Percentiles rank a stretch among this genome's conserved stretches.
Conservation (phyloP, 352 stramenopile species). For the Phytophthora podocarpi region DNA sequence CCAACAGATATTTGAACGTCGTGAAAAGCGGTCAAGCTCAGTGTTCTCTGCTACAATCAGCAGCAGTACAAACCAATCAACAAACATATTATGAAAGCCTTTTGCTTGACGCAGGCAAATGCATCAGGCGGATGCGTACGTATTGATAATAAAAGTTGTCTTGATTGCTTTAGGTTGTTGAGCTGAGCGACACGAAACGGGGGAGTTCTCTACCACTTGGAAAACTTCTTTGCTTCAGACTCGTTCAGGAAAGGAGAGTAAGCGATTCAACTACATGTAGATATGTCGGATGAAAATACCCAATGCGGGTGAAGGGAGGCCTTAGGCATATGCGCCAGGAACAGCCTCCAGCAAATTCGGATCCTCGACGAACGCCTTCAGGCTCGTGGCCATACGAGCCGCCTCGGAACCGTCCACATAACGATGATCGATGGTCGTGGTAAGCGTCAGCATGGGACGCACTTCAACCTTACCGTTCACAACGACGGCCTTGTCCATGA, state of each 20-base stretch:
- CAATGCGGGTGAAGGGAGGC: background rate
- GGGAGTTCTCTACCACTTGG: slow-evolving; percentile 22
- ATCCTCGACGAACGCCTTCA: slow-evolving; percentile 62
- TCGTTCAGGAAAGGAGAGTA: no score
- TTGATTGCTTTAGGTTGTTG: background rate
- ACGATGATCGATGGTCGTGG: slow-evolving; percentile 74
- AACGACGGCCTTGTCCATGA: slow-evolving; percentile 68
- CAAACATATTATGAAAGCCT: background rate
- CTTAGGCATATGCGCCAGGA: slow-evolving; percentile 21
- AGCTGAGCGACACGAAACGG: background rate
- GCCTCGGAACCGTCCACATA: slow-evolving; percentile 70
- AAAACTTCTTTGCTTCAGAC: no score
- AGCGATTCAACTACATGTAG: background rate
- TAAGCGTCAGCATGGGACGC: slow-evolving; percentile 67
- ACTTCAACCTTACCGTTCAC: slow-evolving; percentile 63
- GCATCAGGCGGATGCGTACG: no score
- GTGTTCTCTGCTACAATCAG: slow-evolving; percentile 15
- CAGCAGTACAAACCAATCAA: slow-evolving; percentile 10
- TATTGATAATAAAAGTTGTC: slow-evolving; percentile 4
- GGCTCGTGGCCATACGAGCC: slow-evolving; percentile 56
- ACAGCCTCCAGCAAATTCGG: slow-evolving; percentile 54
- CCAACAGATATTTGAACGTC: slow-evolving; percentile 77
- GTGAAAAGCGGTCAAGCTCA: slow-evolving; percentile 21
- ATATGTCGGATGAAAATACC: slow-evolving; percentile 3
- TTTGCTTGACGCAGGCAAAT: background rate